Conservation (phyloP, 345 rosid genomes). For the Syzygium aqueum region DNA sequence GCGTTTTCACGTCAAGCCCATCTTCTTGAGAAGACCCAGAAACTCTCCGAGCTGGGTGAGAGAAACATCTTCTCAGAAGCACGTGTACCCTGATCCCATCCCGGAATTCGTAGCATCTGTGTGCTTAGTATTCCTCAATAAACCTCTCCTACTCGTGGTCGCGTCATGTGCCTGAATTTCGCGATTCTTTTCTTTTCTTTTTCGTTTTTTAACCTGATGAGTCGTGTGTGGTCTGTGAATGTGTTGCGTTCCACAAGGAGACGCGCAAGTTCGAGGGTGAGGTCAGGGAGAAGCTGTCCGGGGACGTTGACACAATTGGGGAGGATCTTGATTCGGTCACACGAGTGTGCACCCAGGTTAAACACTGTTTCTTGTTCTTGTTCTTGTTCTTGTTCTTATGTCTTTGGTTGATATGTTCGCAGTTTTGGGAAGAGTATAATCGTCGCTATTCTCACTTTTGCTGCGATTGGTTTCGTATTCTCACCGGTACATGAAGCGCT, state of each 20-base stretch:
- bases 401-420: neutral
- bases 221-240: neutral
- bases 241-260: slow-evolving; percentile 18
- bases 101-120: slow-evolving; percentile 33
- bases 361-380: neutral
- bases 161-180: neutral
- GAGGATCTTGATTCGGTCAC: slow-evolving; percentile 22
- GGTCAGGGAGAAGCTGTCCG: slow-evolving; percentile 25
- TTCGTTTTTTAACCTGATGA: neutral
- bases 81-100: slow-evolving; percentile 32
- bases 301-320: slow-evolving; percentile 29
- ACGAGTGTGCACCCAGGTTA: slow-evolving; percentile 30
- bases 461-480: neutral
- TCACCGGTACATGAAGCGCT: neutral
- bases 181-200: neutral
- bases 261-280: slow-evolving; percentile 32
- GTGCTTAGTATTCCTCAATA: neutral
- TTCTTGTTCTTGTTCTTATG: too few species aligned
- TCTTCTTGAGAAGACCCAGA: neutral
- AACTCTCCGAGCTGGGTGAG: neutral
- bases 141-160: neutral
- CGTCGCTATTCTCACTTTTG: neutral
- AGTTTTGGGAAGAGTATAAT: neutral
- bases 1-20: neutral
- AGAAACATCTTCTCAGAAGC: slow-evolving; percentile 11